Evolutionary conservation across 2,329 filamentous ascomycete species (phyloP), one percentile per base, ranked within the genome.

Genomic region (Ophiostoma tasmaniense): DNA sequence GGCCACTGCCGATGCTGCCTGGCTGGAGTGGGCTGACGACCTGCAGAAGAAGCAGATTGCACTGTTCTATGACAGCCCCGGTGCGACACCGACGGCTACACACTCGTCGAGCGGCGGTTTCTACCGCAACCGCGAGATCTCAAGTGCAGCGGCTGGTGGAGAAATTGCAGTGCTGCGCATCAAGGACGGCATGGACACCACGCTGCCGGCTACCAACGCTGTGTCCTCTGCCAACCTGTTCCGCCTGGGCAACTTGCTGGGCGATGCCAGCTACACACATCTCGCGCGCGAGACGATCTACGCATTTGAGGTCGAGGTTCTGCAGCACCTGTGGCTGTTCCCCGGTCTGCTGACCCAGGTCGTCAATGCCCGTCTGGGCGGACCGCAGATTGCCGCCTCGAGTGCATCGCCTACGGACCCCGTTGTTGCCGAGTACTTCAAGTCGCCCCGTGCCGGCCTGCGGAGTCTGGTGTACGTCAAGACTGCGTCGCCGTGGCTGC

Each of bases 121-220:
- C 82, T 95, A 91, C 80, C 89, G 88, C 4, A 93, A 90, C 1
- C 80, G 84, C 4, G 79, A 81, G 14, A 79, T 28, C 42, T 55
- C 25, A 20, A 39, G 28, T 20, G 35, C 33, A 17, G 17, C 2
- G 25, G 8, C n/a, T 55, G n/a, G n/a, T 10, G 22, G 89, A 11
- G 81, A 87, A 0, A 87, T 93, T 74, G 85, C 90, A 35, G 89
- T 97, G 70, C 86, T 98, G 71, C 89, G 94, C 30, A 85, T 97
- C 66, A 99, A 99, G 79, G 92, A 96, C 72, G 95, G 93, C 72
- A 97, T 97, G 85, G 95, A 99, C 78, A 92, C 92, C 5, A 89
- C 92, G 1, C 90, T 95, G 71, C 95, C 95, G 0, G 95, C 92
- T 0, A 90, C 91, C 67, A 99, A 99, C 76, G 92, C 92, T 52